phyloP scores from a whole-genome alignment of 2,329 filamentous ascomycete species.

The Akanthomyces lecanii region DNA sequence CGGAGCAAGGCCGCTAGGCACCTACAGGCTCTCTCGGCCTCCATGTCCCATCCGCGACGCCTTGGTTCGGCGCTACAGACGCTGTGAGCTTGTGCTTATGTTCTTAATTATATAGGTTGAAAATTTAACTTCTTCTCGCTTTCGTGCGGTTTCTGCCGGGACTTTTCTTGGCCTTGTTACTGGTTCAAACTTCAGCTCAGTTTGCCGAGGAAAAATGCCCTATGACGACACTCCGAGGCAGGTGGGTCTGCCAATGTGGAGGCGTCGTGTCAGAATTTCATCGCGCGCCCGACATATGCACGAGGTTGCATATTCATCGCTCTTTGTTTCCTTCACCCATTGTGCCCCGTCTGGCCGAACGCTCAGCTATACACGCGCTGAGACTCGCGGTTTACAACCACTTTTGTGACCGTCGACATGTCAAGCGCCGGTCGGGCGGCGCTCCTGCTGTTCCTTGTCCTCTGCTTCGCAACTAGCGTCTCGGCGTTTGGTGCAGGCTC shows the following conservation, averaged over 20 bases:
- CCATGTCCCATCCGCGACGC: too few relatives aligned
- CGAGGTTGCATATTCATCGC: not conserved
- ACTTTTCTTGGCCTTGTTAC: not conserved
- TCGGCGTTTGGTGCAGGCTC: conserved; percentile 37
- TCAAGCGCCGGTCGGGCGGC: not conserved
- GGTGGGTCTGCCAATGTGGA: conserved; percentile 3
- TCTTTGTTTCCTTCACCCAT: not conserved
- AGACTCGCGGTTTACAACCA: not conserved
- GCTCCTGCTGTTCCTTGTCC: conserved; percentile 21
- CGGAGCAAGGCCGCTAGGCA: too few relatives aligned
- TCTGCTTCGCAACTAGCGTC: conserved; percentile 28
- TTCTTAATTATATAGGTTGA: too few relatives aligned
- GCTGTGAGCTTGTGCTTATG: not conserved
- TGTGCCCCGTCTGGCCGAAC: not conserved
- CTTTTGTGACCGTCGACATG: not conserved
- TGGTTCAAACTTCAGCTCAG: not conserved
- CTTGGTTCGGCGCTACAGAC: not conserved
- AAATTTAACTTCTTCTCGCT: too few relatives aligned
- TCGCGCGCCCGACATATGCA: not conserved
- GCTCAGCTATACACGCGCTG: not conserved
- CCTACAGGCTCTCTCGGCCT: too few relatives aligned
- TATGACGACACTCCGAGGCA: conserved; percentile 1
- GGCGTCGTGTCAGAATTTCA: not conserved
- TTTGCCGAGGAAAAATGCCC: not conserved
- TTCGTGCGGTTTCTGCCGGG: too few relatives aligned